Base-by-base conservation (phyloP, 2,329 filamentous ascomycete genomes). In the Fusarium brachygibbosum region DNA sequence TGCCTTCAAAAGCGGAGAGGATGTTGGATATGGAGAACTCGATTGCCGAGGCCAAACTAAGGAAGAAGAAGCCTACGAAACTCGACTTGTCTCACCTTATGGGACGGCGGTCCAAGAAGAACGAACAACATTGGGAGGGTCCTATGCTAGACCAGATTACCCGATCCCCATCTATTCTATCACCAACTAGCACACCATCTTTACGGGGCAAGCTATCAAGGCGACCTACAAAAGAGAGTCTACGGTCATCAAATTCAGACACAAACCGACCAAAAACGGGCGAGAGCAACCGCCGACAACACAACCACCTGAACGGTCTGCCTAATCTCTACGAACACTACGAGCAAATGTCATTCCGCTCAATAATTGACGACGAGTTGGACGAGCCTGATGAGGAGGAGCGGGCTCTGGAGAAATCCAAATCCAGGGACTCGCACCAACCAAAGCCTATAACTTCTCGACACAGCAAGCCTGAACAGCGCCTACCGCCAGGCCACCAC, bases 261-360 rank as follows among this genome's bases (percentile, higher is more conserved):
- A 31, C 61, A 17, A 61, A 55, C 16, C 70, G 70, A 44, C 66
- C 76, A 45, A 70, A 58, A 16, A 76, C 76, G 5, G 73, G 64
- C 50, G 76, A 77, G 3, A 72, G 73, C 32, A 74, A 65, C 19
- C 73, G 61, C 28, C 68, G 70, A 50, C 58, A 42, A 12, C 64
- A 68, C 32, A 51, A 70, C 45, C 69, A 78, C 77, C 71, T 80
- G 4, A 76, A 78, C 17, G 82, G 82, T 4, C 74, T 87, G 23
- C 80, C 85, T 42, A 83, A 83, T 53, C 78, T 89, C 5, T 88
- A 88, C 70, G 80, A 86, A 57, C 85, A 88, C 70, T 88, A 89
- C 70, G 87, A 88, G 74, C 82, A 87, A 68, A 84, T 84, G 79
- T 84, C 85, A 0, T 83, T 86, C 58, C 82, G 82, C 16, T 76